Conservation (phyloP, 208 protist species). For the Trypanosoma boissoni region DNA sequence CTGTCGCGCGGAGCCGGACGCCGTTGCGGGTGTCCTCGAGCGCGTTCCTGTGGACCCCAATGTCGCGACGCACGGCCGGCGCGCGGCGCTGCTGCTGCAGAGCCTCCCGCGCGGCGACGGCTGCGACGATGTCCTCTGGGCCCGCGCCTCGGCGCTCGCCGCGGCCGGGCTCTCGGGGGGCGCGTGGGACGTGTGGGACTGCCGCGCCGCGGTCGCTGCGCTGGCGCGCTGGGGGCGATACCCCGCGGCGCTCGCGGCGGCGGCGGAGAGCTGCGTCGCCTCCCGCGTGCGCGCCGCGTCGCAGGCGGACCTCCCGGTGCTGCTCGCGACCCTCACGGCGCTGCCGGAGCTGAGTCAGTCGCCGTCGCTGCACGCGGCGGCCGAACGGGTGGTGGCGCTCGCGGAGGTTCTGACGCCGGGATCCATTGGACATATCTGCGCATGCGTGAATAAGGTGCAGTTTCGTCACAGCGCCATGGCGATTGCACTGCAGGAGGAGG, state of each 20-base stretch:
- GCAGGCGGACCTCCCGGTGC: conserved; percentile 21
- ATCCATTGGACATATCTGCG: conserved; percentile 44
- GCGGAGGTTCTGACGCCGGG: conserved; percentile 37
- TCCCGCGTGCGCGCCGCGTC: conserved; percentile 12
- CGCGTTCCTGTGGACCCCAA: conserved; percentile 27
- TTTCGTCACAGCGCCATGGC: conserved; percentile 35
- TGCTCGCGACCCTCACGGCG: conserved; percentile 31
- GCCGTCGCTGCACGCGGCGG: conserved; percentile 29
- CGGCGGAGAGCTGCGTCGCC: conserved; percentile 24
- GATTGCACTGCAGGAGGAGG: conserved; percentile 53
- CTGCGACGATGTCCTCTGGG: conserved; percentile 39
- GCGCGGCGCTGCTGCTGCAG: conserved; percentile 23
- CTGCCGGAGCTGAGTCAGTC: conserved; percentile 40
- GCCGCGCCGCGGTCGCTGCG: conserved; percentile 15
- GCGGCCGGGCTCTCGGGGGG: conserved; percentile 14
- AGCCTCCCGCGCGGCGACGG: conserved; percentile 23
- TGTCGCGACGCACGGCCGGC: conserved; percentile 25
- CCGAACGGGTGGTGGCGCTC: conserved; percentile 32
- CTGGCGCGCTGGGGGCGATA: conserved; percentile 25
- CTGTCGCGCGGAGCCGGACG: conserved; percentile 30
- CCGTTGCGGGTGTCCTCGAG: conserved; percentile 34
- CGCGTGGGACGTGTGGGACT: conserved; percentile 28
- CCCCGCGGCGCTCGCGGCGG: conserved; percentile 12
- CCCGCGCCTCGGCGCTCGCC: conserved; percentile 10
- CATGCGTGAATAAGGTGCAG: conserved; percentile 44